A percentile compares a stretch with the other conserved stretches of the same genome.
These are phyloP conservation scores for Curvularia eragrostidis DNA, from an alignment of 2,329 filamentous ascomycete genomes.

Conservation along the genomic window DNA sequence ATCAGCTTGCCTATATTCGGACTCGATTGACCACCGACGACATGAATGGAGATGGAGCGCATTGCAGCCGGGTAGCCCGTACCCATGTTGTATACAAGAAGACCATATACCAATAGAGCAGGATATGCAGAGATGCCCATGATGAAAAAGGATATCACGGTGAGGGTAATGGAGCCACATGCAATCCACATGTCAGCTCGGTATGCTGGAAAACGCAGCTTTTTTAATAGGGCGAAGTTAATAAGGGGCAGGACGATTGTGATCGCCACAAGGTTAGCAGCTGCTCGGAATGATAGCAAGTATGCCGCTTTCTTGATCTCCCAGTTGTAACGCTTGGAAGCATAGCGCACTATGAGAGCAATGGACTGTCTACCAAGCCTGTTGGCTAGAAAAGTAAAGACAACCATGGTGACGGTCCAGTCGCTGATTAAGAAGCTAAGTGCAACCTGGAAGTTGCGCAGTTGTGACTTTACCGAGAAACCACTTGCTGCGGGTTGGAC, in stretches of 20 bases:
- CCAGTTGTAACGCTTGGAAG: slow-evolving; percentile 60
- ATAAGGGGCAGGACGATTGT: slow-evolving; percentile 54
- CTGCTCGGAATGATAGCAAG: slow-evolving; percentile 56
- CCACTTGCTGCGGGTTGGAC: slow-evolving; percentile 22
- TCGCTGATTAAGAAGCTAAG: slow-evolving; percentile 52
- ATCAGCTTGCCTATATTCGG: slow-evolving; percentile 57
- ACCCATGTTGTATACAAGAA: slow-evolving; percentile 58
- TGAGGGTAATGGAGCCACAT: slow-evolving; percentile 54
- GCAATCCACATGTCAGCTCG: slow-evolving; percentile 57
- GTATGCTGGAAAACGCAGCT: slow-evolving; percentile 46
- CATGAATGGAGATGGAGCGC: slow-evolving; percentile 56
- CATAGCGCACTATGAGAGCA: slow-evolving; percentile 59
- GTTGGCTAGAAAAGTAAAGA: slow-evolving; percentile 57
- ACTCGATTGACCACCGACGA: slow-evolving; percentile 54
- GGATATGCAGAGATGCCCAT: slow-evolving; percentile 56
- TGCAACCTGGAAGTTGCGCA: slow-evolving; percentile 46
- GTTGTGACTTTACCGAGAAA: slow-evolving; percentile 37
- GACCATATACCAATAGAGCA: slow-evolving; percentile 51
- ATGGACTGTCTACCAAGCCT: slow-evolving; percentile 57
- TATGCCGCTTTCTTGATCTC: slow-evolving; percentile 52
- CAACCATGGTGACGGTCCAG: slow-evolving; percentile 51
- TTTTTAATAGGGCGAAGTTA: slow-evolving; percentile 48
- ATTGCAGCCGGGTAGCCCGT: slow-evolving; percentile 57
- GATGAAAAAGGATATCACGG: slow-evolving; percentile 54
- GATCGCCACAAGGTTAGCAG: slow-evolving; percentile 57